Evolutionary conservation across 768 basidiomycete genomes (phyloP).

Genomic region (Steccherinum ochraceum): DNA sequence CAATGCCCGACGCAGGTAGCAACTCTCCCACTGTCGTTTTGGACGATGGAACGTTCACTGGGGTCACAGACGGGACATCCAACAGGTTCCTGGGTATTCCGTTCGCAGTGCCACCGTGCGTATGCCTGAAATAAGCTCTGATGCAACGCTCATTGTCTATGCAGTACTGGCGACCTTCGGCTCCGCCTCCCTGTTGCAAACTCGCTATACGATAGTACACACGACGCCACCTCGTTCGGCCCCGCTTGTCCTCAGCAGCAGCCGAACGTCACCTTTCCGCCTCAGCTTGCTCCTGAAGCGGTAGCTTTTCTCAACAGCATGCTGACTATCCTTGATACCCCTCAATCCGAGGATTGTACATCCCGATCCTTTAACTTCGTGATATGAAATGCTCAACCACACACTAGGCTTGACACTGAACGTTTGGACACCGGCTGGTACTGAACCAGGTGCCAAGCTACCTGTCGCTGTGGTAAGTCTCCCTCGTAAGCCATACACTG

Average conservation of each 20-base stretch:
- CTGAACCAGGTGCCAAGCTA: slow-evolving; percentile 8
- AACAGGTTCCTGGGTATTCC: slow-evolving; percentile 48
- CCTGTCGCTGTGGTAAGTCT: slow-evolving; percentile 13
- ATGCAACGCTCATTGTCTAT: too few relatives aligned
- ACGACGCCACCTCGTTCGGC: neutral
- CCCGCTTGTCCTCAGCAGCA: neutral
- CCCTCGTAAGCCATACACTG: neutral
- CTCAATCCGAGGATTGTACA: neutral
- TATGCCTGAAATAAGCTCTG: too few relatives aligned
- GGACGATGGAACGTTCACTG: slow-evolving; percentile 39
- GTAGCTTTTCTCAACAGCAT: too few relatives aligned
- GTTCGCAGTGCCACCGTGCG: slow-evolving; percentile 48
- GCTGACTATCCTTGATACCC: too few relatives aligned
- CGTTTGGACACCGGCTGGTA: slow-evolving; percentile 16
- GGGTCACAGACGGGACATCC: slow-evolving; percentile 25
- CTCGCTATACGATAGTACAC: neutral
- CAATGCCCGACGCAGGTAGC: too few relatives aligned
- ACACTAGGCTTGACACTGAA: slow-evolving; percentile 23
- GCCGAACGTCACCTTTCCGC: too few relatives aligned
- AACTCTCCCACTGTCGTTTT: slow-evolving; percentile 31
- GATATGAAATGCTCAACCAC: too few relatives aligned
- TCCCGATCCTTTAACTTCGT: too few relatives aligned
- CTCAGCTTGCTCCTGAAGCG: too few relatives aligned
- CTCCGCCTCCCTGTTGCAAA: neutral
- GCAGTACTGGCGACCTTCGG: neutral